A percentile compares a stretch with the other conserved stretches of the same genome.
These are phyloP conservation scores for Aspergillus pseudotamarii DNA, from an alignment of 2,329 filamentous ascomycete genomes.

Conservation along the genomic window DNA sequence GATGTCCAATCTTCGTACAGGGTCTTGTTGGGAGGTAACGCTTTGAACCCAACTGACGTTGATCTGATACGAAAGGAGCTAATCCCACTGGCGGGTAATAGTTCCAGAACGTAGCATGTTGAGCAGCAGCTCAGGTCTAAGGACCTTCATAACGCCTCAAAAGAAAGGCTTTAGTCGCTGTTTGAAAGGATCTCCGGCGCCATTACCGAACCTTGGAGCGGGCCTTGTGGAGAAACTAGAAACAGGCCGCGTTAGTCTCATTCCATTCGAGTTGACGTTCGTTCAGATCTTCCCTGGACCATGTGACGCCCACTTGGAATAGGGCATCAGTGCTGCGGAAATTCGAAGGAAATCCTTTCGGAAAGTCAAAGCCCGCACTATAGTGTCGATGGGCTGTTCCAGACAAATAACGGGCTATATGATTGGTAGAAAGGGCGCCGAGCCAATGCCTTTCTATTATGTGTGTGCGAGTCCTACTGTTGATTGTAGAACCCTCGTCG, in stretches of 20 bases:
- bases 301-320: slow-evolving; percentile 7
- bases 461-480: not conserved
- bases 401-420: not conserved
- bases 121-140: not conserved
- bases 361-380: not conserved
- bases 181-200: slow-evolving; percentile 4
- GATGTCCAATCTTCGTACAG: not conserved
- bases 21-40: not conserved
- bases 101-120: slow-evolving; percentile 3
- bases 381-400: not conserved
- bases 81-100: slow-evolving; percentile 20
- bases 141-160: not conserved
- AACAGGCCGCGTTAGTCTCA: slow-evolving; percentile 5
- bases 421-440: not conserved
- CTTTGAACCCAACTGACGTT: slow-evolving; percentile 9
- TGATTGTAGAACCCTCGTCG: not conserved
- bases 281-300: slow-evolving; percentile 3
- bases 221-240: slow-evolving; percentile 9
- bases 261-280: not conserved
- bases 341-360: not conserved
- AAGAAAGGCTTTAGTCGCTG: not conserved
- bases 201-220: slow-evolving; percentile 1
- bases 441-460: not conserved
- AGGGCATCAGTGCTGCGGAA: slow-evolving; percentile 1
- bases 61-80: slow-evolving; percentile 11